These are phyloP conservation scores for Aspergillus intermedius DNA, from an alignment of 2,329 filamentous ascomycete genomes.

Conservation along the genomic window DNA sequence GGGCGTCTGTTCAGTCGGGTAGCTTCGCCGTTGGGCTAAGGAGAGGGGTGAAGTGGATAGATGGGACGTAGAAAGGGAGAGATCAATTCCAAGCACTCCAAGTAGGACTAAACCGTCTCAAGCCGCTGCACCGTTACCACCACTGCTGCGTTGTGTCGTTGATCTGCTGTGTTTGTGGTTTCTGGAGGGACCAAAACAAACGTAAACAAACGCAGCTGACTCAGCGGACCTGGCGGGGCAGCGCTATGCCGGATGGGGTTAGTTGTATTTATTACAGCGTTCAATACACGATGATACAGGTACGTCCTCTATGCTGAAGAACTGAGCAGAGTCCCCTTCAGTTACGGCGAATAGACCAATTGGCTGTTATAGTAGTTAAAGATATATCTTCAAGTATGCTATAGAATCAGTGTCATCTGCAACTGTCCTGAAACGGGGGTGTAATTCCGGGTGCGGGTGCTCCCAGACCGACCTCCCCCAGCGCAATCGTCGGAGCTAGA, in stretches of 20 bases:
- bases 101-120: not conserved
- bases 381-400: too few relatives aligned
- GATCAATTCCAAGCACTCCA: too few relatives aligned
- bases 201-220: conserved; percentile 31
- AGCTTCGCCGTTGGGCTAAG: not conserved
- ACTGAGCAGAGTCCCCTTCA: not conserved
- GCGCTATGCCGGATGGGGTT: conserved; percentile 8
- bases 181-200: conserved; percentile 23
- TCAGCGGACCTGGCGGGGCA: conserved; percentile 15
- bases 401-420: too few relatives aligned
- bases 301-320: not conserved
- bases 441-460: too few relatives aligned
- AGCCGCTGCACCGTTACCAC: not conserved
- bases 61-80: too few relatives aligned
- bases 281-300: not conserved
- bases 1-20: not conserved
- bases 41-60: not conserved
- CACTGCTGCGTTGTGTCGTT: not conserved
- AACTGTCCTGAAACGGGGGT: too few relatives aligned
- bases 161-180: conserved; percentile 13
- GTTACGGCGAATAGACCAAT: too few relatives aligned
- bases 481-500: not conserved
- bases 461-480: conserved; percentile 2
- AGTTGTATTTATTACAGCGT: conserved; percentile 2
- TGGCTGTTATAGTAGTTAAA: too few relatives aligned